Percentiles rank a stretch among this genome's conserved stretches.
Conservation (phyloP, 768 basidiomycete genomes). For the Kwoniella botswanensis region DNA sequence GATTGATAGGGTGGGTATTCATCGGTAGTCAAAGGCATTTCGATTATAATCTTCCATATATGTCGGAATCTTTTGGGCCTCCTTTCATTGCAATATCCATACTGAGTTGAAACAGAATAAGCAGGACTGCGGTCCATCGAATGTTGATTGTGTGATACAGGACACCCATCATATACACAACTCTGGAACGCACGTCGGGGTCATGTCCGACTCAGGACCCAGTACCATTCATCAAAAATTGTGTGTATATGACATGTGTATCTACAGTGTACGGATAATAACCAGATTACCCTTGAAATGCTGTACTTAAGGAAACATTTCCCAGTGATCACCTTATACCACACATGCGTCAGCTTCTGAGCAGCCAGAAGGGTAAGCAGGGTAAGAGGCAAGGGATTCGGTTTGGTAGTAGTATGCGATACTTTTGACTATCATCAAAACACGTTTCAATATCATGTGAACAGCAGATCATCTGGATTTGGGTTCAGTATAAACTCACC, state of each 20-base stretch:
- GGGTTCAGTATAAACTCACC: constrained; percentile 8
- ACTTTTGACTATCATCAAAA: constrained; percentile 11
- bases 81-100: too few species aligned
- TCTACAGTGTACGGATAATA: too few species aligned
- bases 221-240: too few species aligned
- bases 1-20: background rate
- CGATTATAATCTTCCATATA: too few species aligned
- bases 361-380: constrained; percentile 13
- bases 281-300: background rate
- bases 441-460: background rate
- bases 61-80: too few species aligned
- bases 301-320: too few species aligned
- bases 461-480: background rate
- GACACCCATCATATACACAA: too few species aligned
- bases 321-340: background rate
- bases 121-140: too few species aligned
- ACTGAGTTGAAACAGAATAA: too few species aligned
- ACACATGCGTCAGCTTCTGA: constrained; percentile 14
- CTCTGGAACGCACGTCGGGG: background rate
- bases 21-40: background rate
- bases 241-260: too few species aligned
- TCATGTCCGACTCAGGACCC: too few species aligned
- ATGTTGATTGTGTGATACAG: too few species aligned
- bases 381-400: constrained; percentile 3
- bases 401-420: constrained; percentile 20